Evolutionary conservation across 768 basidiomycete species (phyloP).

Genomic region (Lentinula guzmanii): DNA sequence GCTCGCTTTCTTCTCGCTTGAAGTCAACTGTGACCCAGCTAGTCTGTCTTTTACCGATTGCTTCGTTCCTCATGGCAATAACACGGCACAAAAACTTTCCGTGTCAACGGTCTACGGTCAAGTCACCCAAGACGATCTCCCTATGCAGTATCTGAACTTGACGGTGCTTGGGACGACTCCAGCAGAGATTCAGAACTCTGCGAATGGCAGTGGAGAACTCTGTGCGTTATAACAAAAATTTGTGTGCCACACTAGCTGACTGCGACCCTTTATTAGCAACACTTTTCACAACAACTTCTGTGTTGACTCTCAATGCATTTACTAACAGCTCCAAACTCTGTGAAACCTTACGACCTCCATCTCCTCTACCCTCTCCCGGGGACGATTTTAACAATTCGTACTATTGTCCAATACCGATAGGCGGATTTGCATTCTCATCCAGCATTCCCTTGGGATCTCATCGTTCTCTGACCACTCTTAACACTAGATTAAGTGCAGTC

Average conservation of each 20-base stretch:
- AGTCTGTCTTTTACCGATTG: slow-evolving; percentile 64
- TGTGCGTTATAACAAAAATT: slow-evolving; percentile 38
- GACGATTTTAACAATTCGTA: slow-evolving; percentile 25
- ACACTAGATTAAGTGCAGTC: slow-evolving; percentile 81
- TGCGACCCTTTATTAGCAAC: slow-evolving; percentile 48
- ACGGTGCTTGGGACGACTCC: slow-evolving; percentile 65
- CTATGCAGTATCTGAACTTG: slow-evolving; percentile 54
- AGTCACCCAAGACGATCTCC: slow-evolving; percentile 35
- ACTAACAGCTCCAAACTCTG: slow-evolving; percentile 74
- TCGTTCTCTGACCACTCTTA: slow-evolving; percentile 77
- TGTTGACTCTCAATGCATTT: slow-evolving; percentile 74
- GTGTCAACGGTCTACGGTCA: slow-evolving; percentile 72
- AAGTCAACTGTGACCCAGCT: slow-evolving; percentile 47
- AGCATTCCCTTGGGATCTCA: slow-evolving; percentile 58
- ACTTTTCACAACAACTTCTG: slow-evolving; percentile 75
- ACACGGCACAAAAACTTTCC: slow-evolving; percentile 50
- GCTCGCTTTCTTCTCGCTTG: background rate
- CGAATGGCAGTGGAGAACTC: slow-evolving; percentile 56
- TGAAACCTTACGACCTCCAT: slow-evolving; percentile 68
- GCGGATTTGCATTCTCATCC: slow-evolving; percentile 77
- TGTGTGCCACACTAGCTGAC: background rate
- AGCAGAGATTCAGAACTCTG: slow-evolving; percentile 51
- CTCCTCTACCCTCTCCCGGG: slow-evolving; percentile 47
- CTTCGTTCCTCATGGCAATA: slow-evolving; percentile 39
- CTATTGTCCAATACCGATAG: slow-evolving; percentile 77